Conservation (phyloP, 331 rosid genomes). For the Prunus yedoensis region DNA sequence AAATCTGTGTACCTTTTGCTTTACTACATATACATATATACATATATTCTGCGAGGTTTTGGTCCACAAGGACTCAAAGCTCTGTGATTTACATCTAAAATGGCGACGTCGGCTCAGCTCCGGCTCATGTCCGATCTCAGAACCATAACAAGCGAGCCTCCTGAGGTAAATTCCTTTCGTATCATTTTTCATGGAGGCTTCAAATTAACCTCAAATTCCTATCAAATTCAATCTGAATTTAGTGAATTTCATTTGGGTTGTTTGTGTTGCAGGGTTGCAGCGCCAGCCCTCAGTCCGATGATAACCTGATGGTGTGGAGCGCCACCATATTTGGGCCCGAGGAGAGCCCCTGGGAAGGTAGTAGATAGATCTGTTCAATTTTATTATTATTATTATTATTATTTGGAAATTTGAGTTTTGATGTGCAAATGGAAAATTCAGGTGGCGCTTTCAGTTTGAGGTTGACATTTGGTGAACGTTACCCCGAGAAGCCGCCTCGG, state of each 20-base stretch:
- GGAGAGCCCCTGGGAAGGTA: conserved; percentile 36
- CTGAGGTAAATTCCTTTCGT: conserved; percentile 13
- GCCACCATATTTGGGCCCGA: conserved; percentile 36
- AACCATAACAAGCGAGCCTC: conserved; percentile 26
- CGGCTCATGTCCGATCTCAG: conserved; percentile 35
- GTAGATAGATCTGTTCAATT: not conserved
- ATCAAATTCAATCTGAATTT: not conserved
- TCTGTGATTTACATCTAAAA: not conserved
- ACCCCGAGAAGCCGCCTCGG: conserved; percentile 37
- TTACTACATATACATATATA: too few relatives aligned
- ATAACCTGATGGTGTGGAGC: conserved; percentile 37
- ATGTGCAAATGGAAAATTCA: conserved; percentile 12
- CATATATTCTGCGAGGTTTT: not conserved
- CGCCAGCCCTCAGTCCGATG: conserved; percentile 32
- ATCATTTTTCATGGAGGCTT: not conserved
- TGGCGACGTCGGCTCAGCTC: conserved; percentile 38
- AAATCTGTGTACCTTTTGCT: not conserved
- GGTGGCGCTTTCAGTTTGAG: conserved; percentile 35
- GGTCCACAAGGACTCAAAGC: not conserved
- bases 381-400: not conserved
- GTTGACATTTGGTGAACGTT: conserved; percentile 30
- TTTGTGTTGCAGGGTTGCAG: conserved; percentile 24
- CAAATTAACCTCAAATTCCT: not conserved
- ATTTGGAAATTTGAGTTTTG: not conserved
- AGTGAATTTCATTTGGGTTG: conserved; percentile 1